A percentile compares a stretch with the other conserved stretches of the same genome.
These are phyloP conservation scores for Aspergillus indologenus DNA, from an alignment of 495 filamentous ascomycete species.

Conservation along the genomic window DNA sequence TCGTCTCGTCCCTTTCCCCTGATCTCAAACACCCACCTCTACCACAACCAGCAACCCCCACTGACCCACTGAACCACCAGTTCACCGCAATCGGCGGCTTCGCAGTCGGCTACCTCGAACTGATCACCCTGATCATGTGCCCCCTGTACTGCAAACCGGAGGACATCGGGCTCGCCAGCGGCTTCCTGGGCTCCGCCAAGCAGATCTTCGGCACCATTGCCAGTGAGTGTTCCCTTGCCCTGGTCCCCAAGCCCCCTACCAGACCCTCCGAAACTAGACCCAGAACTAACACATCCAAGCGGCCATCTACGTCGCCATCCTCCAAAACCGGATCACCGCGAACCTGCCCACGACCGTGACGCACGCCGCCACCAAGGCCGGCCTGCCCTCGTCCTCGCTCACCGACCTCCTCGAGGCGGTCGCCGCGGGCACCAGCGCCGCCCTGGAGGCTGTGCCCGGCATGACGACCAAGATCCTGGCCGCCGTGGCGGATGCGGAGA, in stretches of 20 bases:
- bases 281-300: slow-evolving; percentile 11
- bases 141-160: slow-evolving; percentile 26
- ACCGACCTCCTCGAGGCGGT: slow-evolving; percentile 37
- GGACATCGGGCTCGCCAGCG: slow-evolving; percentile 49
- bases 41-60: not conserved
- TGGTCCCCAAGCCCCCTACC: too few species aligned
- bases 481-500: slow-evolving; percentile 33
- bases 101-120: slow-evolving; percentile 31
- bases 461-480: slow-evolving; percentile 35
- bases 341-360: slow-evolving; percentile 40
- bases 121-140: slow-evolving; percentile 33
- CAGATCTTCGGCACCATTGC: slow-evolving; percentile 26
- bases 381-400: slow-evolving; percentile 40
- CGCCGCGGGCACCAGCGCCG: slow-evolving; percentile 17
- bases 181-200: slow-evolving; percentile 34
- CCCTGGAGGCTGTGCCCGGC: slow-evolving; percentile 39
- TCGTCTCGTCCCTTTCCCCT: not conserved
- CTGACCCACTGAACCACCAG: not conserved
- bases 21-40: slow-evolving; percentile 8
- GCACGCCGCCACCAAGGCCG: slow-evolving; percentile 38
- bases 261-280: too few species aligned
- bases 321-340: slow-evolving; percentile 37
- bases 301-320: slow-evolving; percentile 48
- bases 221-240: slow-evolving; percentile 9
- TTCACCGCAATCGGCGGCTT: slow-evolving; percentile 36